Conservation (phyloP, 352 stramenopile species). For the Phytophthora ramorum region DNA sequence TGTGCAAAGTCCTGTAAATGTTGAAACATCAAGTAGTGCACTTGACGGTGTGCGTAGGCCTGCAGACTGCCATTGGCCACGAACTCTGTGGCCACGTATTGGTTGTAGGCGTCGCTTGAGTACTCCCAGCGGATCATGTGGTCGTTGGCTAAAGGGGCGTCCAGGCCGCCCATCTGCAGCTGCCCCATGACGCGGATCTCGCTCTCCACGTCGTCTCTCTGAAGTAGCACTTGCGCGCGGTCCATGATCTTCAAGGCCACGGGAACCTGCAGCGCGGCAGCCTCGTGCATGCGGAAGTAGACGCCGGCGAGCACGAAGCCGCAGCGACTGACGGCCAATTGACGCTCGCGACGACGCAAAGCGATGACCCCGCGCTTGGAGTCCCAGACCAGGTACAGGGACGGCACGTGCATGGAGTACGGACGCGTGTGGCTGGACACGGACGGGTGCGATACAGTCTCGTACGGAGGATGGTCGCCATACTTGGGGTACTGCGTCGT, state of each 20-base stretch:
- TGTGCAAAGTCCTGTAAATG: constrained; percentile 78
- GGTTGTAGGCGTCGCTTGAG: constrained; percentile 69
- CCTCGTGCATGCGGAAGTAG: constrained; percentile 67
- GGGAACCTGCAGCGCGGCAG: constrained; percentile 53
- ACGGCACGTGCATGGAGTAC: constrained; percentile 70
- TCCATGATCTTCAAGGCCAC: constrained; percentile 89
- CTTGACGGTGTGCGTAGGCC: constrained; percentile 73
- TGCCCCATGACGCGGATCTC: constrained; percentile 84
- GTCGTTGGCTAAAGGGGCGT: constrained; percentile 69
- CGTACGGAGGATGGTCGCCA: constrained; percentile 61
- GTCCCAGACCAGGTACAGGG: constrained; percentile 78
- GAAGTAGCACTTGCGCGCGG: constrained; percentile 64
- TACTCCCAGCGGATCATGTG: constrained; percentile 87
- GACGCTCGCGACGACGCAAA: constrained; percentile 68
- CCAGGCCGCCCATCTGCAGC: constrained; percentile 78
- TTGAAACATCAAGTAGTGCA: constrained; percentile 70
- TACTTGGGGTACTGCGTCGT: constrained; percentile 64
- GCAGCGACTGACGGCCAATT: constrained; percentile 80
- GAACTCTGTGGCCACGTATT: constrained; percentile 87
- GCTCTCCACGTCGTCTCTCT: constrained; percentile 84
- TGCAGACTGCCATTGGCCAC: constrained; percentile 83
- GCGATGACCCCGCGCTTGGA: constrained; percentile 68
- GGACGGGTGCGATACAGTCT: constrained; percentile 60
- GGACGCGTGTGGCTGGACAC: constrained; percentile 52
- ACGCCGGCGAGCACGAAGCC: constrained; percentile 81